Evolutionary conservation across 164 flowering plant species (phyloP), one percentile per base, ranked within the genome.

Genomic region (Chimonanthus praecox): DNA sequence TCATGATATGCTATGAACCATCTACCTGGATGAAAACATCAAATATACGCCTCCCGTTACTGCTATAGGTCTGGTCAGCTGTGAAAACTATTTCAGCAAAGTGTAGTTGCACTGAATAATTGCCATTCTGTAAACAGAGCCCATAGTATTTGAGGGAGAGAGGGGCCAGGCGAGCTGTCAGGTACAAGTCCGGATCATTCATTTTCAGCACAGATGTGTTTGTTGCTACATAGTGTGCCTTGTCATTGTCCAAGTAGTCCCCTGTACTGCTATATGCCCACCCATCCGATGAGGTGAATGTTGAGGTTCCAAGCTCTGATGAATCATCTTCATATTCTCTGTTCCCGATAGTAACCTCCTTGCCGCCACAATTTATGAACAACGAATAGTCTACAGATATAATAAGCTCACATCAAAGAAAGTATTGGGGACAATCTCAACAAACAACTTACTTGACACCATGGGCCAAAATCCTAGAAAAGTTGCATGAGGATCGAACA

Each of bases 361-460:
- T 47, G 69, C 89, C 87, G 78, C 88, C 89, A 71, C 88, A 78
- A 45, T 87, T 87, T 73, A 87, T 63, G 77, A 84, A 78, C 77
- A 87, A 82, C 5, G 85, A 82, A 73, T 70, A 67, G 33, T 78
- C 80, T 78, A 68, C 45, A 54, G 18, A 47, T 45, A 6, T 11
- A 33, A 33, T 13, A n/a, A 54, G 16, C 11, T 54, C 16, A 15
- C 16, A 54, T 33, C 33, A 0, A 33, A 33, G 33, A 33, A 33
- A 33, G 33, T 33, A 33, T 33, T 33, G 33, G 33, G 33, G 0
- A 33, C 33, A 33, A 33, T 33, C 33, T 33, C 33, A 33, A 33
- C 2, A 33, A 33, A 33, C 33, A 33, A 33, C 33, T 33, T 33
- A 1, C 33, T 33, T 33, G 33, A 33, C 33, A 33, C 33, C 33